Conservation (phyloP, 345 rosid species). For the Eucalyptus pauciflora region DNA sequence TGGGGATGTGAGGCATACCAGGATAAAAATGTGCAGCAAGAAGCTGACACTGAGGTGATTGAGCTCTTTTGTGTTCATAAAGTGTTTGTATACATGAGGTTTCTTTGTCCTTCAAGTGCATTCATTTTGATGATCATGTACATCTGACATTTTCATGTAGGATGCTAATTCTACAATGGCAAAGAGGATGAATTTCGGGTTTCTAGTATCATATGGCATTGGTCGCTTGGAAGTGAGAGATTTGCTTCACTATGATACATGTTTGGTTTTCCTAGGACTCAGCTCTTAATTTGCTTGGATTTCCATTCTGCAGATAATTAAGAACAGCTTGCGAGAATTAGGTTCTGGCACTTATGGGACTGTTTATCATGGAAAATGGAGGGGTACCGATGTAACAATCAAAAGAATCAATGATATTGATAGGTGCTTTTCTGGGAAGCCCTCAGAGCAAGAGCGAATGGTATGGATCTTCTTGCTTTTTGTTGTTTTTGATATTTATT, state of each 20-base stretch:
- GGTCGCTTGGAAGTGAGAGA: slow-evolving; percentile 55
- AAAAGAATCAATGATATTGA: slow-evolving; percentile 28
- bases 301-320: slow-evolving; percentile 16
- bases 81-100: neutral
- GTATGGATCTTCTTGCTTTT: slow-evolving; percentile 7
- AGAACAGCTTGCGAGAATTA: slow-evolving; percentile 29
- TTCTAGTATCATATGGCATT: slow-evolving; percentile 39
- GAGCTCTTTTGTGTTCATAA: neutral
- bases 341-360: slow-evolving; percentile 70
- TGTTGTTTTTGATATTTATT: neutral
- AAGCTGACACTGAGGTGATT: slow-evolving; percentile 43
- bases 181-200: slow-evolving; percentile 28
- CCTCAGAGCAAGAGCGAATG: slow-evolving; percentile 60
- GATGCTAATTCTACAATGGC: slow-evolving; percentile 27
- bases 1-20: neutral
- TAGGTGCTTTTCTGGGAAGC: slow-evolving; percentile 50
- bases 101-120: neutral
- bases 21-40: slow-evolving; percentile 18
- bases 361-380: slow-evolving; percentile 68
- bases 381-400: slow-evolving; percentile 61
- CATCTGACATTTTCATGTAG: slow-evolving; percentile 3
- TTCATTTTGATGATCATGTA: neutral
- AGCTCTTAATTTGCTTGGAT: neutral
- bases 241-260: neutral
- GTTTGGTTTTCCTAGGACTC: neutral